These are phyloP conservation scores for Aspergillus ochraceoroseus DNA, from an alignment of 2,329 filamentous ascomycete genomes.

Conservation along the genomic window DNA sequence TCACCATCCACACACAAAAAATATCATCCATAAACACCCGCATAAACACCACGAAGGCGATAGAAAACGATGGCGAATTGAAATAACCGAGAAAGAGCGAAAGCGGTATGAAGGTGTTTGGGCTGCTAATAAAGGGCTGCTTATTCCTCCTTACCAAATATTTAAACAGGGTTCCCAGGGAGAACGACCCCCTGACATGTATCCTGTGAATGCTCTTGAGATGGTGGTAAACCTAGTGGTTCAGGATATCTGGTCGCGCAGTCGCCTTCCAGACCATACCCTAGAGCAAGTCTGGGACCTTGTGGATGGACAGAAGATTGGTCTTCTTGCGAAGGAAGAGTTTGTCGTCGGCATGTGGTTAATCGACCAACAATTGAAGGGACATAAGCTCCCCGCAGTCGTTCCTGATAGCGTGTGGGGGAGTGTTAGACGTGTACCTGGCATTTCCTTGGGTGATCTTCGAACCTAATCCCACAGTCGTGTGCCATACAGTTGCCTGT, in stretches of 20 bases:
- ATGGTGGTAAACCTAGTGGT: conserved; percentile 47
- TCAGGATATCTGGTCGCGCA: conserved; percentile 48
- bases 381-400: conserved; percentile 44
- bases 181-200: conserved; percentile 15
- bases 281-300: conserved; percentile 47
- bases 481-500: no score
- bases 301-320: conserved; percentile 38
- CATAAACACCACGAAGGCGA: conserved; percentile 48
- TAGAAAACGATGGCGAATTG: conserved; percentile 44
- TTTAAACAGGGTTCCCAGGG: conserved; percentile 12
- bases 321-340: conserved; percentile 42
- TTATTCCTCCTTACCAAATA: conserved; percentile 24
- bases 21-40: conserved; percentile 43
- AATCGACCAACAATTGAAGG: conserved; percentile 47
- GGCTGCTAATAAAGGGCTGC: conserved; percentile 47
- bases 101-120: conserved; percentile 50
- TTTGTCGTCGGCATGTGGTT: conserved; percentile 51
- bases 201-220: conserved; percentile 29
- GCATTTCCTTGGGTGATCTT: conserved; percentile 24
- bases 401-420: conserved; percentile 48
- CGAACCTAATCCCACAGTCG: no score
- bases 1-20: conserved; percentile 29
- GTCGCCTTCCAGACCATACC: conserved; percentile 37
- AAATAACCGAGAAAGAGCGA: conserved; percentile 43
- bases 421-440: conserved; percentile 41